Evolutionary conservation across 2,329 filamentous ascomycete genomes (phyloP).

Genomic region (Helicocarpus griseus): DNA sequence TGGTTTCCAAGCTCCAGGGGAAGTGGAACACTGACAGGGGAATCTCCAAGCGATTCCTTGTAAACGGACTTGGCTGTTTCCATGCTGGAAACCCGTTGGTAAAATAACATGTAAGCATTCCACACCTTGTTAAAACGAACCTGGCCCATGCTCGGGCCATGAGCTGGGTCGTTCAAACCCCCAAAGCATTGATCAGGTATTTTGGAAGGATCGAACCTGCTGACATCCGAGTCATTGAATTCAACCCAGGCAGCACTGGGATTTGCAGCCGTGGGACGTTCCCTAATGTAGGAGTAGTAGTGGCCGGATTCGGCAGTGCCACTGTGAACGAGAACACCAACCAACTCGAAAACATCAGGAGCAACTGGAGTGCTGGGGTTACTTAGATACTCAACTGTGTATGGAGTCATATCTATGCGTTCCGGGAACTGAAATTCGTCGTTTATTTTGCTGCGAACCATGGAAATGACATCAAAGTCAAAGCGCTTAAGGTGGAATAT

Average conservation of each 20-base stretch:
- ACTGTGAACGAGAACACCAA: constrained; percentile 88
- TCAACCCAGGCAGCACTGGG: constrained; percentile 62
- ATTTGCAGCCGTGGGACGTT: constrained; percentile 50
- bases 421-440: constrained; percentile 84
- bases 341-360: constrained; percentile 79
- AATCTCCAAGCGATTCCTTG: constrained; percentile 35
- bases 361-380: constrained; percentile 46
- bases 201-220: constrained; percentile 59
- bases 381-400: constrained; percentile 76
- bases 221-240: constrained; percentile 86
- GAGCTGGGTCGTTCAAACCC: constrained; percentile 50
- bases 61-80: constrained; percentile 43
- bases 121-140: constrained; percentile 55
- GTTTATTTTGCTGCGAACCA: constrained; percentile 86
- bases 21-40: constrained; percentile 40
- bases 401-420: constrained; percentile 76
- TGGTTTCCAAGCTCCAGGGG: constrained; percentile 39
- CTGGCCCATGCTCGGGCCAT: constrained; percentile 35
- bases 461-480: constrained; percentile 47
- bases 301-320: constrained; percentile 91
- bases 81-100: constrained; percentile 67
- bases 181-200: constrained; percentile 74
- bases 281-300: constrained; percentile 91
- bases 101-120: constrained; percentile 98
- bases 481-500: constrained; percentile 81